A percentile compares a stretch with the other conserved stretches of the same genome.
Evolutionary conservation across 139 green algal species (phyloP).

Genomic region (Chlorella ohadii): DNA sequence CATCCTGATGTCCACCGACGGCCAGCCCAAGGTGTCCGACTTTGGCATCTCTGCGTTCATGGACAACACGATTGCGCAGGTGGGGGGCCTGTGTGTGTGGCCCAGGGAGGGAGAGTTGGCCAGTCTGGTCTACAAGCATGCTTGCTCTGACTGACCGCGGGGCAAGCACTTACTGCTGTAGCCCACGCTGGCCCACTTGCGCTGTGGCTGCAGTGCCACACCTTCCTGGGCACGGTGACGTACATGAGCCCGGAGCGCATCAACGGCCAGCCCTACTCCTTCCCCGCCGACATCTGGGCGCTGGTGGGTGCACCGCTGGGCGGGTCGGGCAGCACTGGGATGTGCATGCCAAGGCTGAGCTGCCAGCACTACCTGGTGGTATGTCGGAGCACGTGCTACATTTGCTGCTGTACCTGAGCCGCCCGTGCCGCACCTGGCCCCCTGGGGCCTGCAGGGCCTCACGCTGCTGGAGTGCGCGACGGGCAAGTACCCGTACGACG

Average conservation of each 20-base stretch:
- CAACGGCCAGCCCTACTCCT: slow-evolving; percentile 84
- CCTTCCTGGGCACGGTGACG: slow-evolving; percentile 93
- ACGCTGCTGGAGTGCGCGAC: slow-evolving; percentile 89
- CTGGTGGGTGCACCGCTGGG: slow-evolving; percentile 39
- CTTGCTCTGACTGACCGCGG: not conserved
- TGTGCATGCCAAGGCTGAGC: too few species aligned
- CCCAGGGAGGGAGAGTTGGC: too few species aligned
- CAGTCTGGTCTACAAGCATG: too few species aligned
- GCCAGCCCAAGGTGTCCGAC: slow-evolving; percentile 88
- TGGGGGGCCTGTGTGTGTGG: not conserved
- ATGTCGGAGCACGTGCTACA: too few species aligned
- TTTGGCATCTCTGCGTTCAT: slow-evolving; percentile 94
- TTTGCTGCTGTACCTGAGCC: too few species aligned
- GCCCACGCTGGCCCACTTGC: not conserved
- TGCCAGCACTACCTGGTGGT: too few species aligned
- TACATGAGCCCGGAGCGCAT: slow-evolving; percentile 99
- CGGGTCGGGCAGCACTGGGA: too few species aligned
- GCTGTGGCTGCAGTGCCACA: slow-evolving; percentile 70
- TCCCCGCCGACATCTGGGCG: slow-evolving; percentile 85
- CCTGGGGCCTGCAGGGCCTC: slow-evolving; percentile 69
- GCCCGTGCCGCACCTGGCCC: too few species aligned
- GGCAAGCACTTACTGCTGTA: too few species aligned
- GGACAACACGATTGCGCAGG: slow-evolving; percentile 76
- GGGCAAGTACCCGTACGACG: slow-evolving; percentile 92
- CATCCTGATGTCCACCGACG: slow-evolving; percentile 82